A percentile compares a stretch with the other conserved stretches of the same genome.
Evolutionary conservation across 371 early-diverging fungal genomes (phyloP).

Genomic region (Encephalitozoon cuniculi): DNA sequence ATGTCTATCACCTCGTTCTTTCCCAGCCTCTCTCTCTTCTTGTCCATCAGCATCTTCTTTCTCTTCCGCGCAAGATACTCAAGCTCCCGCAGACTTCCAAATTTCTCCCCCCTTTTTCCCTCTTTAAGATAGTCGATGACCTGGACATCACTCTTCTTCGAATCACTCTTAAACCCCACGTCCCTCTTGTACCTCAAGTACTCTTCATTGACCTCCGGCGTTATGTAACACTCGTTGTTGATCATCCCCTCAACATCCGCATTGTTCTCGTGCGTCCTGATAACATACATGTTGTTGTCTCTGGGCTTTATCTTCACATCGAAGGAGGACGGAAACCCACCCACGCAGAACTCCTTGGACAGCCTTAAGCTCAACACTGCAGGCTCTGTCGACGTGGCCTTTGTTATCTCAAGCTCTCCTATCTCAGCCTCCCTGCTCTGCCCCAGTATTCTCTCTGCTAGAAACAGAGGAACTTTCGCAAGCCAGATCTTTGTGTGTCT

Average conservation of each 20-base stretch:
- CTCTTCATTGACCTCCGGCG: slow-evolving; percentile 55
- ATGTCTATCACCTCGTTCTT: slow-evolving; percentile 60
- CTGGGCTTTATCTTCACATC: slow-evolving; percentile 21
- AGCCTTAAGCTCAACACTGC: not conserved
- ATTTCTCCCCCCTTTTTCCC: slow-evolving; percentile 51
- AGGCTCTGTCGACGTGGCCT: not conserved
- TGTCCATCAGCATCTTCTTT: slow-evolving; percentile 58
- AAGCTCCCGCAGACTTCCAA: slow-evolving; percentile 54
- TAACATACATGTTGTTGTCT: slow-evolving; percentile 38
- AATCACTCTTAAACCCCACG: slow-evolving; percentile 11
- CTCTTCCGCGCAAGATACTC: slow-evolving; percentile 58
- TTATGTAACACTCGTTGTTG: slow-evolving; percentile 50
- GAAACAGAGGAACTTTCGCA: slow-evolving; percentile 52
- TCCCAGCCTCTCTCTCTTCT: slow-evolving; percentile 61
- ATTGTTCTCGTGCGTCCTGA: not conserved
- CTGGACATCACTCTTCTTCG: slow-evolving; percentile 3
- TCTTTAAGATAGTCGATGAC: slow-evolving; percentile 57
- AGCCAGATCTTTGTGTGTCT: slow-evolving; percentile 45
- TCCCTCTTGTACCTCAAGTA: slow-evolving; percentile 58
- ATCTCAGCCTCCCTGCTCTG: not conserved
- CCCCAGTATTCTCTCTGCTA: slow-evolving; percentile 40
- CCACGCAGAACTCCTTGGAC: not conserved
- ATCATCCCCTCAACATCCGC: slow-evolving; percentile 52
- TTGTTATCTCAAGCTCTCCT: slow-evolving; percentile 32
- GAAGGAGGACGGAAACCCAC: slow-evolving; percentile 34